These are phyloP conservation scores for Penicillium robsamsonii DNA, from an alignment of 495 filamentous ascomycete genomes.

Conservation along the genomic window DNA sequence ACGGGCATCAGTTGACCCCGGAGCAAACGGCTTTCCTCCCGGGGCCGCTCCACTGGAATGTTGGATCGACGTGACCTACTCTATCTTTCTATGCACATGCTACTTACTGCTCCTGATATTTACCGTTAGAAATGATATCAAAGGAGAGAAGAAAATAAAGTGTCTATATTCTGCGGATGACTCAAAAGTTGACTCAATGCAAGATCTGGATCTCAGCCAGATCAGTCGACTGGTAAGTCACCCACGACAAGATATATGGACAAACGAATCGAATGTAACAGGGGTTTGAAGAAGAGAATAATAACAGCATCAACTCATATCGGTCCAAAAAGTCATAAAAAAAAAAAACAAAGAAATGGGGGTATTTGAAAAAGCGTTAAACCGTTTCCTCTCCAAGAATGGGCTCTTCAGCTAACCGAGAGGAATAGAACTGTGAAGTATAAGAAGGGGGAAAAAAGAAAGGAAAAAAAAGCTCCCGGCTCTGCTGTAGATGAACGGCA, in stretches of 20 bases:
- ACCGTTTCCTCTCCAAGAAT: conserved; percentile 26
- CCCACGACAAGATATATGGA: conserved; percentile 24
- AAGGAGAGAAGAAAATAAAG: conserved; percentile 10
- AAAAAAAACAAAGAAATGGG: conserved; percentile 27
- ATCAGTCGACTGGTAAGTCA: conserved; percentile 5
- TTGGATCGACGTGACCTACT: conserved; percentile 23
- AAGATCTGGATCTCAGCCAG: neutral
- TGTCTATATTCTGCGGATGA: conserved; percentile 14
- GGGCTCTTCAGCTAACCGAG: conserved; percentile 27
- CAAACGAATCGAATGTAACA: conserved; percentile 24
- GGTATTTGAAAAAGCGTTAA: conserved; percentile 38
- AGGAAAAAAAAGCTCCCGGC: conserved; percentile 21
- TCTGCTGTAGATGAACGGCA: conserved; percentile 30
- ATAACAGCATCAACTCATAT: conserved; percentile 37
- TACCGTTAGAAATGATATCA: neutral
- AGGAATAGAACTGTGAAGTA: conserved; percentile 23
- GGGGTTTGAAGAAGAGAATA: conserved; percentile 13
- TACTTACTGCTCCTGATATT: neutral
- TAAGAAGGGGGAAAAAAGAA: conserved; percentile 19
- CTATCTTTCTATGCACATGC: conserved; percentile 8
- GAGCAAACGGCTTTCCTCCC: conserved; percentile 19
- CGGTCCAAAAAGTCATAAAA: conserved; percentile 25
- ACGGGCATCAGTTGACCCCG: conserved; percentile 27
- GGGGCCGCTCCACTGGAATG: conserved; percentile 18
- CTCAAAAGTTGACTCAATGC: conserved; percentile 1